A percentile compares a stretch with the other conserved stretches of the same genome.
phyloP scores from a whole-genome alignment of 306 rosid species.

The Vigna nakashimae region DNA sequence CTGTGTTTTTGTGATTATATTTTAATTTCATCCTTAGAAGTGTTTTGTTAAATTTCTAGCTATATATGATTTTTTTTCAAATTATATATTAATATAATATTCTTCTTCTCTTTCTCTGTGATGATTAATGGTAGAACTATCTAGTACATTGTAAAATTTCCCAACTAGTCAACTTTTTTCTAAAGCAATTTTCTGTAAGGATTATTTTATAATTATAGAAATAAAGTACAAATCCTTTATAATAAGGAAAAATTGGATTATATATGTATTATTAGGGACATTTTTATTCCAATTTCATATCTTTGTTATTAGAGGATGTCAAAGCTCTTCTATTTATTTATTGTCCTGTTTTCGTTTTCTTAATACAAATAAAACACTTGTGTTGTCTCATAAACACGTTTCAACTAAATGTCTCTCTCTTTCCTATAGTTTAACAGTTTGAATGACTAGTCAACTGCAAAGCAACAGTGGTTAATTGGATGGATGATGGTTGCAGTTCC shows the following conservation, averaged over 20 bases:
- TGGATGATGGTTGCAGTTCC: slow-evolving; percentile 26
- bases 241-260: no score
- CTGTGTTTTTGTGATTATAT: slow-evolving; percentile 9
- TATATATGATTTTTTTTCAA: slow-evolving; percentile 10
- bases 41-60: slow-evolving; percentile 29
- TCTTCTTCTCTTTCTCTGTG: neutral
- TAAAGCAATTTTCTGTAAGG: neutral
- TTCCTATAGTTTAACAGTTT: neutral
- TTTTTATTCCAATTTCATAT: no score
- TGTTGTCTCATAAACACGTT: no score
- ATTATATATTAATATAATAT: neutral
- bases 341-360: no score
- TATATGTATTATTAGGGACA: no score
- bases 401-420: no score
- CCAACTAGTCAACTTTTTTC: slow-evolving; percentile 21
- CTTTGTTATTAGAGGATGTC: no score
- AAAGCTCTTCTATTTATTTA: no score
- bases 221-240: no score
- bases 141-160: neutral
- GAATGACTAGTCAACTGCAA: slow-evolving; percentile 1
- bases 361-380: no score
- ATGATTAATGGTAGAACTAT: slow-evolving; percentile 28
- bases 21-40: slow-evolving; percentile 18
- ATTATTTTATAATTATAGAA: no score
- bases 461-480: slow-evolving; percentile 21